A percentile compares a stretch with the other conserved stretches of the same genome.
Conservation (phyloP, 2,329 filamentous ascomycete genomes). For the Diaporthe batatas region DNA sequence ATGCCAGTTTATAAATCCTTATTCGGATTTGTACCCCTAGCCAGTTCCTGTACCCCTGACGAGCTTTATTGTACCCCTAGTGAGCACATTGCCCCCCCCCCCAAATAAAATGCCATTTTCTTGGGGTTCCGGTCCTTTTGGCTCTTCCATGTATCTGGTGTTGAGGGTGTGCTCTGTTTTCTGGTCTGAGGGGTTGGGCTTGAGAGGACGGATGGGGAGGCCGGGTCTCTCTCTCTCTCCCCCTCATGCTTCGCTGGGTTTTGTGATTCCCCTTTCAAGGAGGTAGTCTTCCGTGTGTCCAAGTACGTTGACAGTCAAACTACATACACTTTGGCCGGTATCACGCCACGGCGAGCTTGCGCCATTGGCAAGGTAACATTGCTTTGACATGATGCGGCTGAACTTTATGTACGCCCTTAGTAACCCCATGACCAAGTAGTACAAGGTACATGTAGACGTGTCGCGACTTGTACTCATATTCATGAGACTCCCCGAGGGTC, state of each 20-base stretch:
- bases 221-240: neutral
- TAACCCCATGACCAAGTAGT: too few relatives aligned
- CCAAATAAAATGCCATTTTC: too few relatives aligned
- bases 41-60: too few relatives aligned
- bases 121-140: too few relatives aligned
- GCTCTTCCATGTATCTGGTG: too few relatives aligned
- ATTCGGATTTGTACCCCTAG: too few relatives aligned
- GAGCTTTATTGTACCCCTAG: too few relatives aligned
- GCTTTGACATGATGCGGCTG: constrained; percentile 3
- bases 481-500: neutral
- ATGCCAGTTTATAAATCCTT: too few relatives aligned
- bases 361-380: neutral
- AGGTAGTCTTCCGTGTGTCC: neutral
- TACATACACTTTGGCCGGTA: neutral
- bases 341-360: neutral
- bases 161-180: too few relatives aligned
- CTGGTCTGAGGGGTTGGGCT: neutral
- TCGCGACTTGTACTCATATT: neutral
- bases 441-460: neutral
- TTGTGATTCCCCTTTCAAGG: neutral
- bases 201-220: neutral
- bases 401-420: neutral
- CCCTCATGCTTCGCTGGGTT: too few relatives aligned
- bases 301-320: too few relatives aligned
- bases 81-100: neutral